phyloP scores from a whole-genome alignment of 164 flowering plant genomes.

The Vitis amurensis region DNA sequence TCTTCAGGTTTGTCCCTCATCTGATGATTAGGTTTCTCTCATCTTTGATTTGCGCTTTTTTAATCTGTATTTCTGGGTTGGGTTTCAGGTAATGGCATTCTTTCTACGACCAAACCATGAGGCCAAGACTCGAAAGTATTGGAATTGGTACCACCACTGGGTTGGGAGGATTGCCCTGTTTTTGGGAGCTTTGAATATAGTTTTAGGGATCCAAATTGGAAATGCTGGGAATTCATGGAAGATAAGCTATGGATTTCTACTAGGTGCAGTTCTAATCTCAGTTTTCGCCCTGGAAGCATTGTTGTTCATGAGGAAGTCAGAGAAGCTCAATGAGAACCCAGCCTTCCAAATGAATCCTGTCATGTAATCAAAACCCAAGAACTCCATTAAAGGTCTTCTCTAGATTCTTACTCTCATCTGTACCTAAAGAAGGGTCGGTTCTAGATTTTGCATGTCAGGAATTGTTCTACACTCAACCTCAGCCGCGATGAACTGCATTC shows the following conservation, averaged over 20 bases:
- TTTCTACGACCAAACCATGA: slow-evolving; percentile 60
- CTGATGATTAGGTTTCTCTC: not conserved
- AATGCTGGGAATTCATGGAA: slow-evolving; percentile 54
- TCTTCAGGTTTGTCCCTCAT: slow-evolving; percentile 67
- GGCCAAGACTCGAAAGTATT: slow-evolving; percentile 58
- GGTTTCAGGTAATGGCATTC: slow-evolving; percentile 64
- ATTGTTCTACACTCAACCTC: no score
- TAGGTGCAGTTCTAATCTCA: slow-evolving; percentile 38
- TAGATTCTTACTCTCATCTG: no score
- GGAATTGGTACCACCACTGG: slow-evolving; percentile 86
- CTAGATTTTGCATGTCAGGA: no score
- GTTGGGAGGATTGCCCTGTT: slow-evolving; percentile 66
- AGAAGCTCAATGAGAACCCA: slow-evolving; percentile 26
- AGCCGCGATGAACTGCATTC: no score
- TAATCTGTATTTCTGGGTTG: not conserved
- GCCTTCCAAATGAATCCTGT: slow-evolving; percentile 41
- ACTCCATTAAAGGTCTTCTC: no score
- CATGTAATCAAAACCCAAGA: slow-evolving; percentile 1
- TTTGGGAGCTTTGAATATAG: slow-evolving; percentile 63
- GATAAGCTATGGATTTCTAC: slow-evolving; percentile 63
- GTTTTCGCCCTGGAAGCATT: slow-evolving; percentile 57
- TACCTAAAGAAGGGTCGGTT: no score
- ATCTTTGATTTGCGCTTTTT: not conserved
- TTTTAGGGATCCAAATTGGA: slow-evolving; percentile 58
- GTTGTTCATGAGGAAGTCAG: slow-evolving; percentile 27